Percentiles rank a stretch among this genome's conserved stretches.
Conservation (phyloP, 2,329 filamentous ascomycete species). For the Cryphonectria naterciae region DNA sequence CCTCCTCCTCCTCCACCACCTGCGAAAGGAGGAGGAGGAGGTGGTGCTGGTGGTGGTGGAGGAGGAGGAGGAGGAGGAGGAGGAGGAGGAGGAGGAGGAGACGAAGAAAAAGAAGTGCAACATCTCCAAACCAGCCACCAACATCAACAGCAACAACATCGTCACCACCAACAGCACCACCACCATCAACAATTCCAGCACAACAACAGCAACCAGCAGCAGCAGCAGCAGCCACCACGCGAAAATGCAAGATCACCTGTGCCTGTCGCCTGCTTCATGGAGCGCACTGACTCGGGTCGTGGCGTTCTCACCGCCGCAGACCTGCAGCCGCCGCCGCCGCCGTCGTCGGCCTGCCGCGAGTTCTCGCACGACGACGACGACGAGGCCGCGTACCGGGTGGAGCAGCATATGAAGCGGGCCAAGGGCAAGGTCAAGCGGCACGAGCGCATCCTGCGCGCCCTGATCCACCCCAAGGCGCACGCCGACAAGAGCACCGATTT, state of each 20-base stretch:
- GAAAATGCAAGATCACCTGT: conserved; percentile 17
- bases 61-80: background rate
- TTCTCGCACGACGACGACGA: conserved; percentile 49
- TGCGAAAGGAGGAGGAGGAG: background rate
- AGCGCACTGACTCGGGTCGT: conserved; percentile 54
- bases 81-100: background rate
- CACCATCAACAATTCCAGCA: conserved; percentile 17
- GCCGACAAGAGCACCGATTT: conserved; percentile 46
- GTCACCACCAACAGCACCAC: conserved; percentile 1
- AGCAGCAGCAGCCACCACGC: conserved; percentile 7
- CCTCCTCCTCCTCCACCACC: background rate
- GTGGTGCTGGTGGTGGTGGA: no score
- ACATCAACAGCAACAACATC: background rate
- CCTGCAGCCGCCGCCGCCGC: conserved; percentile 24
- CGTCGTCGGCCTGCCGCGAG: conserved; percentile 35
- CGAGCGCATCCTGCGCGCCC: conserved; percentile 60
- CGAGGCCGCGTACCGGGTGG: conserved; percentile 54
- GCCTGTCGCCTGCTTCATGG: conserved; percentile 41
- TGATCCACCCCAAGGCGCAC: conserved; percentile 54
- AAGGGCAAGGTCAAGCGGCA: conserved; percentile 53
- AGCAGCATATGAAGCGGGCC: conserved; percentile 46
- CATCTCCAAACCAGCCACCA: conserved; percentile 28
- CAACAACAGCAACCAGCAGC: background rate
- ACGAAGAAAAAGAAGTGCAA: no score
- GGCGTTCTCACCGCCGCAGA: conserved; percentile 50